A percentile compares a stretch with the other conserved stretches of the same genome.
Evolutionary conservation across 305 asterid species (phyloP).

Genomic region (Fraxinus dipetala): DNA sequence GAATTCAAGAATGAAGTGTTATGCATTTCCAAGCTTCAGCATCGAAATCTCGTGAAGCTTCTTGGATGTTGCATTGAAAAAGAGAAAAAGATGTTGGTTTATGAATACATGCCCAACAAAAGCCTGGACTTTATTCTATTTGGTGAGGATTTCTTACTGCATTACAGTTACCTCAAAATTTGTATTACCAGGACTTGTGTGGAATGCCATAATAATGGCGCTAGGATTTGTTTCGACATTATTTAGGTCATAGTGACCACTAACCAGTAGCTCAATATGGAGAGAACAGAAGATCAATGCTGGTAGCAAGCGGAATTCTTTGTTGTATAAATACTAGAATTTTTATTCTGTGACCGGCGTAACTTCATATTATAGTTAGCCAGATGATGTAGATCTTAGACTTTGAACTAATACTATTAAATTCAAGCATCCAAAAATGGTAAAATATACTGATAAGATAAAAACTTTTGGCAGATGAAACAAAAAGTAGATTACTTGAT

Average conservation of each 20-base stretch:
- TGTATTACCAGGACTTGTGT: background rate
- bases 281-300: background rate
- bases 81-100: conserved; percentile 31
- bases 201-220: background rate
- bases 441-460: background rate
- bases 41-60: conserved; percentile 43
- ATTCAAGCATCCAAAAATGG: background rate
- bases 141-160: conserved; percentile 20
- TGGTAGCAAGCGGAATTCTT: background rate
- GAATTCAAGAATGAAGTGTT: conserved; percentile 40
- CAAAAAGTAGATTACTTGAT: conserved; percentile 18
- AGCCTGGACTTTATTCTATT: conserved; percentile 35
- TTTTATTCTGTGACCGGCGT: background rate
- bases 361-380: background rate
- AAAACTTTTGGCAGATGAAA: conserved; percentile 23
- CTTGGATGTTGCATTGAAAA: conserved; percentile 34
- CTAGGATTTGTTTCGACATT: background rate
- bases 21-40: conserved; percentile 38
- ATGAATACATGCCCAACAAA: conserved; percentile 40
- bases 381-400: background rate
- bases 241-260: background rate
- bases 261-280: background rate
- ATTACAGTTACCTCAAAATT: background rate
- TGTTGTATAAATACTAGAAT: background rate
- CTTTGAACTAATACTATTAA: background rate